Percentiles rank a stretch among this genome's conserved stretches.
phyloP scores from a whole-genome alignment of 2,329 filamentous ascomycete genomes.

The Penicillium decumbens region DNA sequence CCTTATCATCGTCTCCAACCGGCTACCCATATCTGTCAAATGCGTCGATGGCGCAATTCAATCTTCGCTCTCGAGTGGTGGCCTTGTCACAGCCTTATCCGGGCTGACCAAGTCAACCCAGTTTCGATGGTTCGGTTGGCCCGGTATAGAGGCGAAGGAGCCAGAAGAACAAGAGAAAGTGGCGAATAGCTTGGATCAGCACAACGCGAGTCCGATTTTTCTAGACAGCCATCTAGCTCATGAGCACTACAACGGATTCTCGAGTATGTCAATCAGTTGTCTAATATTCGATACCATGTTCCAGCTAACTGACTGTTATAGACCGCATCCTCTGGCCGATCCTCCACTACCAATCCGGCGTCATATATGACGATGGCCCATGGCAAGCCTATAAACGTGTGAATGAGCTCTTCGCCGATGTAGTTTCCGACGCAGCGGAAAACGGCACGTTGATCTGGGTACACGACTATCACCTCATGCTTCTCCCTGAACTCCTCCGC shows the following conservation, averaged over 20 bases:
- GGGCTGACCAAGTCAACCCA: conserved; percentile 82
- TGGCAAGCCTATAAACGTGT: conserved; percentile 87
- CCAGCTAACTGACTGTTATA: conserved; percentile 31
- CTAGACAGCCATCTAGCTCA: conserved; percentile 82
- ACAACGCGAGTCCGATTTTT: conserved; percentile 80
- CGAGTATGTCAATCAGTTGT: conserved; percentile 57
- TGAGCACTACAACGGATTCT: conserved; percentile 93
- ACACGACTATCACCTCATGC: conserved; percentile 94
- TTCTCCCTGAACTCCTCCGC: conserved; percentile 84
- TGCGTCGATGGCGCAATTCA: conserved; percentile 73
- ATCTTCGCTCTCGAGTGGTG: conserved; percentile 86
- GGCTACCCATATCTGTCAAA: conserved; percentile 88
- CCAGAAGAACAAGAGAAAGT: conserved; percentile 63
- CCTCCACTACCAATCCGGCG: conserved; percentile 92
- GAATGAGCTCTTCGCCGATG: conserved; percentile 82
- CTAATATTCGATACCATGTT: too few relatives aligned
- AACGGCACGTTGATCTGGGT: conserved; percentile 91
- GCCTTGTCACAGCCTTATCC: conserved; percentile 82
- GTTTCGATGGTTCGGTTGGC: conserved; percentile 97
- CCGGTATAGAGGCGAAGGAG: conserved; percentile 79
- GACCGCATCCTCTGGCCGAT: conserved; percentile 95
- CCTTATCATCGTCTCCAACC: conserved; percentile 77
- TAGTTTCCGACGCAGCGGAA: conserved; percentile 71
- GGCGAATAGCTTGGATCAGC: conserved; percentile 67
- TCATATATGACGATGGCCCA: conserved; percentile 84